A percentile compares a stretch with the other conserved stretches of the same genome.
Evolutionary conservation across 805 yeast genomes (phyloP).

Genomic region (Kluyveromyces siamensis): DNA sequence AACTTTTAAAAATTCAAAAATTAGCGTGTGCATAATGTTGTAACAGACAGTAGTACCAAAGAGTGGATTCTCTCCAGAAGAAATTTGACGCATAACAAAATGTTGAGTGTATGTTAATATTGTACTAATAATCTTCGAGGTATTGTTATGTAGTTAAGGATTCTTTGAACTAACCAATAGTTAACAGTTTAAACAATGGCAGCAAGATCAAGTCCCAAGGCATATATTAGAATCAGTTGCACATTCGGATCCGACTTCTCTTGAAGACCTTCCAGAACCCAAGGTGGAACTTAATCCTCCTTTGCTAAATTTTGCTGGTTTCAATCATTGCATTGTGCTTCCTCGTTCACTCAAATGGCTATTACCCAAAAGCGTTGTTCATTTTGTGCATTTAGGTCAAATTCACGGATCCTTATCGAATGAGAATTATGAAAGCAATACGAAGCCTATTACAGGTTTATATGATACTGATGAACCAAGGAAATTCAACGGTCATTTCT

Average conservation of each 20-base stretch:
- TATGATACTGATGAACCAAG: constrained; percentile 1
- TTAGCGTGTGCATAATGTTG: neutral
- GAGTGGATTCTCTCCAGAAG: neutral
- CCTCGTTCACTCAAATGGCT: constrained; percentile 1
- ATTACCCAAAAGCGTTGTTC: neutral
- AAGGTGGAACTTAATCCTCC: neutral
- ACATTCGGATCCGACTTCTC: constrained; percentile 1
- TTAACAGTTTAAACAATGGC: constrained; percentile 43
- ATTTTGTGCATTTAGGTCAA: neutral
- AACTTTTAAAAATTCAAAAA: neutral
- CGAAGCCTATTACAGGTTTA: neutral
- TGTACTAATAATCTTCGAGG: neutral
- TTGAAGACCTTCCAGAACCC: neutral
- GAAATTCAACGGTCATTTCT: neutral
- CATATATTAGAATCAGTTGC: constrained; percentile 32
- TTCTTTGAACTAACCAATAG: constrained; percentile 3
- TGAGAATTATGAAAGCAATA: neutral
- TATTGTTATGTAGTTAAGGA: neutral
- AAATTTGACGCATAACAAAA: neutral
- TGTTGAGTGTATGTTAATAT: constrained; percentile 1
- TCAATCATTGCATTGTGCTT: constrained; percentile 1
- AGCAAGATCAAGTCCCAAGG: constrained; percentile 38
- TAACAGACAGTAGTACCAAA: too few species aligned
- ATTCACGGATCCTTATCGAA: neutral
- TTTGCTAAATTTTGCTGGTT: neutral